Percentiles rank a stretch among this genome's conserved stretches.
Conservation (phyloP, 2,329 filamentous ascomycete species). For the Neodidymelliopsis sp. region DNA sequence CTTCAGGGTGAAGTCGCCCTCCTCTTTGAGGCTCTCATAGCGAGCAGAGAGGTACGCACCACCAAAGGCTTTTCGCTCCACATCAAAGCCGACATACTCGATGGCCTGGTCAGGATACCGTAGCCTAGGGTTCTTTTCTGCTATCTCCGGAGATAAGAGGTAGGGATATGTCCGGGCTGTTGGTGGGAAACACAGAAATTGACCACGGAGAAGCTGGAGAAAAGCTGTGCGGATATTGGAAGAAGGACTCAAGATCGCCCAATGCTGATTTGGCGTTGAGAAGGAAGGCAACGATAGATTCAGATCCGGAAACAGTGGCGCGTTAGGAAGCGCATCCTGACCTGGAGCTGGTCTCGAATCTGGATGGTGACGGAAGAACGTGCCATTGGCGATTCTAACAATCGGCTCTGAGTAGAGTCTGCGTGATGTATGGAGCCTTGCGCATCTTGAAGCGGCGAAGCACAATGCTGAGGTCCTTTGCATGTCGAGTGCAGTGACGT, state of each 20-base stretch:
- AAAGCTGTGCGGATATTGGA: constrained; percentile 83
- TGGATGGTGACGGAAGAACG: constrained; percentile 82
- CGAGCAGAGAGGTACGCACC: constrained; percentile 84
- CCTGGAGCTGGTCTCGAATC: constrained; percentile 48
- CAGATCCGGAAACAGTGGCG: constrained; percentile 75
- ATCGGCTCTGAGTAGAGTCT: constrained; percentile 36
- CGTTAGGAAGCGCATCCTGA: constrained; percentile 62
- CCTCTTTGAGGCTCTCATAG: constrained; percentile 87
- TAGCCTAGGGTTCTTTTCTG: constrained; percentile 59
- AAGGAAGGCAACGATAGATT: constrained; percentile 73
- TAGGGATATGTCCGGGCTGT: constrained; percentile 80
- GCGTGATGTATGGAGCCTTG: constrained; percentile 24
- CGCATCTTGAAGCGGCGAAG: constrained; percentile 39
- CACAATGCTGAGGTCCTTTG: constrained; percentile 38
- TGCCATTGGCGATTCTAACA: constrained; percentile 65
- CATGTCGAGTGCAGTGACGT: constrained; percentile 36
- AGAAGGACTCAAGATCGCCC: constrained; percentile 84
- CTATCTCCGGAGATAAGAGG: constrained; percentile 69
- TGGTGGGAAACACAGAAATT: constrained; percentile 78
- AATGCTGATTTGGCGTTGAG: constrained; percentile 65
- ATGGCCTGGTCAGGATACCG: constrained; percentile 73
- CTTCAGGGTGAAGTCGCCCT: constrained; percentile 82
- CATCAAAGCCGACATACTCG: constrained; percentile 89
- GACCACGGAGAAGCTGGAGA: constrained; percentile 78
- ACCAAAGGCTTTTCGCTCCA: constrained; percentile 67